Conservation (phyloP, 2,329 filamentous ascomycete genomes). For the Furcasterigmium furcatum region DNA sequence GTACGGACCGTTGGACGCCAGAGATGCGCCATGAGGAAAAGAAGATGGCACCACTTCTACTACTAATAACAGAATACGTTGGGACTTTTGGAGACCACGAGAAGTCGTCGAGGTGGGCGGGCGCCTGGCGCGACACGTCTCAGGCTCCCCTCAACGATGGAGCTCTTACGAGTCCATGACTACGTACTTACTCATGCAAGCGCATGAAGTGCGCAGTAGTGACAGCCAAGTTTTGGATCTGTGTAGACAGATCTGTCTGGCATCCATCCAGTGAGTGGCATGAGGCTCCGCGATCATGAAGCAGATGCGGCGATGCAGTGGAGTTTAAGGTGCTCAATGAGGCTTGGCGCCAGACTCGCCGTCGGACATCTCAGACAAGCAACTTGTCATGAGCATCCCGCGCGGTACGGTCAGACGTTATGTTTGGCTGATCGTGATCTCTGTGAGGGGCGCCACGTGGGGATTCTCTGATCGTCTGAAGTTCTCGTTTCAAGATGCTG, state of each 20-base stretch:
- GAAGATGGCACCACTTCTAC: too few species aligned
- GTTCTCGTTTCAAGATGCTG: too few species aligned
- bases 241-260: background rate
- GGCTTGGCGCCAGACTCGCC: background rate
- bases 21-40: background rate
- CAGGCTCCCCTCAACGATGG: background rate
- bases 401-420: background rate
- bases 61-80: background rate
- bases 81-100: background rate
- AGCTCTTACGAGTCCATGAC: background rate
- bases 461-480: too few species aligned
- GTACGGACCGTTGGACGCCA: background rate
- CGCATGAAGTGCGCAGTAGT: background rate
- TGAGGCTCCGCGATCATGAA: background rate
- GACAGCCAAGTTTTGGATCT: background rate
- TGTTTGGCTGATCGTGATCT: too few species aligned
- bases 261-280: background rate
- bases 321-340: background rate
- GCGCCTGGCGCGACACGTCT: background rate
- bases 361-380: background rate
- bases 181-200: background rate
- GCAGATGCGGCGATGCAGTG: background rate
- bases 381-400: background rate
- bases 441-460: too few species aligned
- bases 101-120: background rate